Conservation (phyloP, 1,284 basidiomycete genomes). For the Moniliophthora roreri region DNA sequence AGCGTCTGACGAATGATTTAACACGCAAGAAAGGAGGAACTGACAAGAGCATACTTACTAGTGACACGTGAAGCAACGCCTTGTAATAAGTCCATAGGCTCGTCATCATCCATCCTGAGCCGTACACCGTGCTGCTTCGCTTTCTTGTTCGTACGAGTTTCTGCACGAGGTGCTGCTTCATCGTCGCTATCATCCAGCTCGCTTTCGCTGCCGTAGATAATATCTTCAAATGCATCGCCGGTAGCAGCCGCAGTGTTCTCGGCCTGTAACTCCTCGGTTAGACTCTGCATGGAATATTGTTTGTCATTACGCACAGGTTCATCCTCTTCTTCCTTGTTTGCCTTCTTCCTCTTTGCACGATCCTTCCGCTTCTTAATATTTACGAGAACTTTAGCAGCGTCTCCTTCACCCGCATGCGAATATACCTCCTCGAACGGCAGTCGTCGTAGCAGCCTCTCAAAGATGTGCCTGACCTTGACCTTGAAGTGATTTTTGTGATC, state of each 20-base stretch:
- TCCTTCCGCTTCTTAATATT: slow-evolving; percentile 95
- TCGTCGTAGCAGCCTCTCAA: slow-evolving; percentile 92
- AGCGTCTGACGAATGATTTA: slow-evolving; percentile 39
- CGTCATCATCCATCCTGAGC: slow-evolving; percentile 89
- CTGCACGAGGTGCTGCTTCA: slow-evolving; percentile 30
- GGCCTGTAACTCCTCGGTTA: slow-evolving; percentile 24
- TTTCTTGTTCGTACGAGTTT: slow-evolving; percentile 36
- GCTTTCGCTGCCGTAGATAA: slow-evolving; percentile 91
- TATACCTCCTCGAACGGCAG: slow-evolving; percentile 90
- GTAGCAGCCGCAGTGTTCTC: slow-evolving; percentile 47
- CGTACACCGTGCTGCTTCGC: slow-evolving; percentile 43
- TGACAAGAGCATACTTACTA: slow-evolving; percentile 47
- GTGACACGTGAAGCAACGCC: slow-evolving; percentile 79
- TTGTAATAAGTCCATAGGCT: slow-evolving; percentile 94
- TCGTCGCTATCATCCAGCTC: slow-evolving; percentile 78
- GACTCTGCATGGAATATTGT: neutral
- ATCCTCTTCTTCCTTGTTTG: slow-evolving; percentile 48
- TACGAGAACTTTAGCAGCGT: slow-evolving; percentile 76
- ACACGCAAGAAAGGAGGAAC: slow-evolving; percentile 7
- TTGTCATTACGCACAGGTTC: slow-evolving; percentile 42
- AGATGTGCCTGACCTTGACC: slow-evolving; percentile 93
- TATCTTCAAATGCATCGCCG: slow-evolving; percentile 94
- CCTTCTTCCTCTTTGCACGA: slow-evolving; percentile 80
- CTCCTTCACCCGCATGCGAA: slow-evolving; percentile 71
- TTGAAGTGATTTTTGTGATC: slow-evolving; percentile 99